phyloP scores from a whole-genome alignment of 2,329 filamentous ascomycete species.

The Pseudocercospora eumusae region DNA sequence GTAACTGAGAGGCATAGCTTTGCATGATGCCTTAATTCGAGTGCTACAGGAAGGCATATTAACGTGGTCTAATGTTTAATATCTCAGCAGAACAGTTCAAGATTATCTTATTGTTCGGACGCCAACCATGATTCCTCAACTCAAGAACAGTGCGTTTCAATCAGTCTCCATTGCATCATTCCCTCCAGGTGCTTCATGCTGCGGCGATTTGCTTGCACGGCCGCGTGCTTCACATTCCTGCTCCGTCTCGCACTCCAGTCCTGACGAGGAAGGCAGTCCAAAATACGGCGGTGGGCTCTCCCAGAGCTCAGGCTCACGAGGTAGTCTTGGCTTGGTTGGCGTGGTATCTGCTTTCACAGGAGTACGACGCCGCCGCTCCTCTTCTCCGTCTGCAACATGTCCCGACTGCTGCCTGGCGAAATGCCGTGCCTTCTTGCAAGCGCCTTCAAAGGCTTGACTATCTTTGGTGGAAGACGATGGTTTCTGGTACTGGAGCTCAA shows the following conservation, averaged over 20 bases:
- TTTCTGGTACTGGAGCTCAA: background rate
- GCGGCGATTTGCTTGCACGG: background rate
- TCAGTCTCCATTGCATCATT: conserved; percentile 2
- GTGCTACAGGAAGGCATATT: background rate
- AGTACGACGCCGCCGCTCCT: background rate
- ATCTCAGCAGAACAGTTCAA: no score
- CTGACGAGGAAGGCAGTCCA: background rate
- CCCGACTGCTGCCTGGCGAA: background rate
- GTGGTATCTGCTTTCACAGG: background rate
- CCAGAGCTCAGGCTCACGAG: background rate
- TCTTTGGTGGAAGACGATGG: background rate
- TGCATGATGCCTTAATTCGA: background rate
- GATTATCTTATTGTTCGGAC: background rate
- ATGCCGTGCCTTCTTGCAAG: background rate
- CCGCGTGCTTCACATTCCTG: conserved; percentile 6
- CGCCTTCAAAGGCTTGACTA: background rate
- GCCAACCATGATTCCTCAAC: background rate
- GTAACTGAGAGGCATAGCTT: no score
- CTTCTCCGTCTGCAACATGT: background rate
- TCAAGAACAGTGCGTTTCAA: background rate
- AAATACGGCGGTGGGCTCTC: background rate
- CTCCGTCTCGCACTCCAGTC: background rate
- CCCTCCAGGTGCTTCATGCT: background rate
- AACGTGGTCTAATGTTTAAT: background rate
- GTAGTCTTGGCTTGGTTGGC: background rate